A percentile compares a stretch with the other conserved stretches of the same genome.
phyloP scores from a whole-genome alignment of 129 eudicot species.

The Scalesia atractyloides region DNA sequence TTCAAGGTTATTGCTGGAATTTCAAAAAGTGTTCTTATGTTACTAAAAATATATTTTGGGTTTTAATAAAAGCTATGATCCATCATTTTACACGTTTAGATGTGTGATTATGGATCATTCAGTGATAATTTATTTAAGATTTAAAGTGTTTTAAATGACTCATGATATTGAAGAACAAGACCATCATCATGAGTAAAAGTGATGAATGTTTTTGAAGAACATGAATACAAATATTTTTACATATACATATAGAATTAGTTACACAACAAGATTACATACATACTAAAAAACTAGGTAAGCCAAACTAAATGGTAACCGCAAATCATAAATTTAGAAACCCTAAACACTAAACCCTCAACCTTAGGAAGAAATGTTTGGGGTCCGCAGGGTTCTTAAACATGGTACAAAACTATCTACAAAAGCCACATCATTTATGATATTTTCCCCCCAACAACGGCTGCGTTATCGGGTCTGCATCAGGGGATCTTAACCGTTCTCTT shows the following conservation, averaged over 20 bases:
- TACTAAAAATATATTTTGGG: too few relatives aligned
- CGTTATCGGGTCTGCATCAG: slow-evolving; percentile 34
- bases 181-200: too few relatives aligned
- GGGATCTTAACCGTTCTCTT: slow-evolving; percentile 28
- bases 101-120: too few relatives aligned
- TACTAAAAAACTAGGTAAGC: not conserved
- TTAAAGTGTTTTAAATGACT: too few relatives aligned
- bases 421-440: slow-evolving; percentile 11
- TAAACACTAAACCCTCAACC: not conserved
- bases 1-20: too few relatives aligned
- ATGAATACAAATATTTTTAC: not conserved
- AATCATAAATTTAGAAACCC: too few relatives aligned
- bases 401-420: slow-evolving; percentile 1
- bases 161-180: too few relatives aligned
- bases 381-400: not conserved
- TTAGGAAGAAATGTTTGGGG: not conserved
- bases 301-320: not conserved
- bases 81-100: too few relatives aligned
- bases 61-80: too few relatives aligned
- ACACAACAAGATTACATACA: slow-evolving; percentile 8
- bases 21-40: too few relatives aligned
- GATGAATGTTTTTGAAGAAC: too few relatives aligned
- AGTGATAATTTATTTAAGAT: too few relatives aligned
- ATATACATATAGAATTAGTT: not conserved
- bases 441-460: slow-evolving; percentile 61